These are phyloP conservation scores for Forsythia viridissima DNA, from an alignment of 257 asterid species.

Conservation along the genomic window DNA sequence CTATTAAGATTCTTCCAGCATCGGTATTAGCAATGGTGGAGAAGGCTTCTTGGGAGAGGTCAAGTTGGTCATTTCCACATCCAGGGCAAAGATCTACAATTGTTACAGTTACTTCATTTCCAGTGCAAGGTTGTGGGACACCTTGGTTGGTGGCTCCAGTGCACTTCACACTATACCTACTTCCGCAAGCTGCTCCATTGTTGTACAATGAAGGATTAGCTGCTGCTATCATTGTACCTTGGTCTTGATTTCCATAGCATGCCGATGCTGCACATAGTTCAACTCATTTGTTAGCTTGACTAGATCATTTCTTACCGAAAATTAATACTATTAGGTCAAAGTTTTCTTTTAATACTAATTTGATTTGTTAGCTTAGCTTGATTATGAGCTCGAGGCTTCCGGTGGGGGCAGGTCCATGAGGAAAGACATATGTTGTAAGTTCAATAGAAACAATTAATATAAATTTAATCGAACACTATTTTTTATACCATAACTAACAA, in stretches of 20 bases:
- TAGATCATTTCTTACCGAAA: too few species aligned
- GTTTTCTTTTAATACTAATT: too few species aligned
- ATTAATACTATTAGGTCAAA: too few species aligned
- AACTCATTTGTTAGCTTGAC: too few species aligned
- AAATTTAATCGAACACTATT: too few species aligned
- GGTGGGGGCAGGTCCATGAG: too few species aligned
- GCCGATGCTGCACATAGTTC: constrained; percentile 42
- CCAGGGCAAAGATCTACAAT: constrained; percentile 53
- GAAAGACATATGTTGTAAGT: too few species aligned
- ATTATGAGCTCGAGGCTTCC: too few species aligned
- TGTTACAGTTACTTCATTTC: constrained; percentile 33
- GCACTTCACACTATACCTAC: constrained; percentile 25
- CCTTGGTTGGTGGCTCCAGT: constrained; percentile 41
- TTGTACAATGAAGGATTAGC: constrained; percentile 31
- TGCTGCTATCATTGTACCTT: constrained; percentile 45
- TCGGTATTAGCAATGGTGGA: constrained; percentile 35
- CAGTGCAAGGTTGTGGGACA: constrained; percentile 40
- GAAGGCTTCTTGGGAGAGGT: constrained; percentile 57
- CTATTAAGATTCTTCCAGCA: constrained; percentile 45
- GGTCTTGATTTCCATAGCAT: constrained; percentile 40
- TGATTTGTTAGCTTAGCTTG: too few species aligned
- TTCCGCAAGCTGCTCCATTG: constrained; percentile 41
- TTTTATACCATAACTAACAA: too few species aligned
- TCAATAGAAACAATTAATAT: too few species aligned
- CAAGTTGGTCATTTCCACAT: constrained; percentile 40